Evolutionary conservation across 352 stramenopile genomes (phyloP).

Genomic region (Pythium vanterpoolii): DNA sequence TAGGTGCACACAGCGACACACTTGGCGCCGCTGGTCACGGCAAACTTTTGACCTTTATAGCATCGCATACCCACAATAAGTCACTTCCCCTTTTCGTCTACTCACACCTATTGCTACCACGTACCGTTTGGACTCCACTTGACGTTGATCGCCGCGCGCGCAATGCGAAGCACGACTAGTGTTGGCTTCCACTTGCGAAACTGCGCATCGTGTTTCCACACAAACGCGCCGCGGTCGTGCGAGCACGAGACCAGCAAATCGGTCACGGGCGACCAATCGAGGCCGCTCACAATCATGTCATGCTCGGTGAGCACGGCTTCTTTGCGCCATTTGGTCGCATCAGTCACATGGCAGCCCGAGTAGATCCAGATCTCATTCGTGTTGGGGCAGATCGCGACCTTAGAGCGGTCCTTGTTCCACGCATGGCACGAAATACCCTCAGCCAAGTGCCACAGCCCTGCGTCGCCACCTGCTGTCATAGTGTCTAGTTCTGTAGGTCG

Average conservation of each 20-base stretch:
- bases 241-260: conserved; percentile 94
- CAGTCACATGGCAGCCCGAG: conserved; percentile 69
- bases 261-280: conserved; percentile 92
- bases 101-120: not conserved
- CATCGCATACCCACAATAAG: not conserved
- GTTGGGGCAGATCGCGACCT: conserved; percentile 90
- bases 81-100: not conserved
- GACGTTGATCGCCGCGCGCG: conserved; percentile 89
- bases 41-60: conserved; percentile 90
- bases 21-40: conserved; percentile 91
- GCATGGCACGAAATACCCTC: conserved; percentile 90
- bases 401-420: conserved; percentile 90
- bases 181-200: conserved; percentile 90
- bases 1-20: conserved; percentile 93
- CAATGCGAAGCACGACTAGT: conserved; percentile 90
- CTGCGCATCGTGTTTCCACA: conserved; percentile 90
- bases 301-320: conserved; percentile 88
- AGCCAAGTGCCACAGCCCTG: conserved; percentile 69
- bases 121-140: conserved; percentile 92
- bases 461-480: conserved; percentile 23
- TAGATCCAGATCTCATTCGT: conserved; percentile 93
- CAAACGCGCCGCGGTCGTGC: conserved; percentile 93
- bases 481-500: not conserved
- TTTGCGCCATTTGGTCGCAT: conserved; percentile 82
- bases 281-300: conserved; percentile 90